Percentiles rank a stretch among this genome's conserved stretches.
phyloP scores from a whole-genome alignment of 1,284 basidiomycete genomes.

The Pyrrhoderma lamaoense region DNA sequence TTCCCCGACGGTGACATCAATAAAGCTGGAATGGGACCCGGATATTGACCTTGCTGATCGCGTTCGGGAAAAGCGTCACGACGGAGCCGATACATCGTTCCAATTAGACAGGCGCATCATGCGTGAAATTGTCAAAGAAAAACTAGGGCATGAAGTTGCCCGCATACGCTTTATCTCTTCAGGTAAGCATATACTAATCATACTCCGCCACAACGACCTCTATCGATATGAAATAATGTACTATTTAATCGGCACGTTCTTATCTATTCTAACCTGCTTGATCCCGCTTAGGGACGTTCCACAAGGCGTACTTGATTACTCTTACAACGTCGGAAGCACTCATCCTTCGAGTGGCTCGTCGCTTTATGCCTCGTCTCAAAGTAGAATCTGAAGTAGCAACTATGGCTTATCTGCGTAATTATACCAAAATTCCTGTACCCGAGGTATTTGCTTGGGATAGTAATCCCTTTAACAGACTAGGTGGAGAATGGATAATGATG shows the following conservation, averaged over 20 bases:
- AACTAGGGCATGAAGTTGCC: conserved; percentile 54
- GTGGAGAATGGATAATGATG: conserved; percentile 79
- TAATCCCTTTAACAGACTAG: conserved; percentile 74
- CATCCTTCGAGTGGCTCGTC: conserved; percentile 69
- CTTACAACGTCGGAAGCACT: conserved; percentile 41
- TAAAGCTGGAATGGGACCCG: conserved; percentile 15
- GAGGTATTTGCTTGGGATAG: conserved; percentile 67
- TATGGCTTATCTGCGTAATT: conserved; percentile 62
- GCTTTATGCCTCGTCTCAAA: conserved; percentile 76
- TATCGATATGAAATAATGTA: conserved; percentile 5
- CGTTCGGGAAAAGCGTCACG: conserved; percentile 10
- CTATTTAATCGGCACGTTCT: neutral
- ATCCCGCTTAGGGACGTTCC: conserved; percentile 55
- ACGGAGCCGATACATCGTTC: conserved; percentile 12
- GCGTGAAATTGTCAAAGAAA: conserved; percentile 61
- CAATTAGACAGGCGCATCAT: conserved; percentile 12
- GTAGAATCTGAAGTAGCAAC: conserved; percentile 79
- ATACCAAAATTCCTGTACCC: conserved; percentile 64
- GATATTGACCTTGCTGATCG: conserved; percentile 13
- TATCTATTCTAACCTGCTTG: conserved; percentile 11
- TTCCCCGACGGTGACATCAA: neutral
- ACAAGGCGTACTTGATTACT: conserved; percentile 74
- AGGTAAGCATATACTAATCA: conserved; percentile 37
- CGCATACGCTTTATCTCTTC: conserved; percentile 66
- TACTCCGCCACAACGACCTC: neutral